Evolutionary conservation across 352 stramenopile species (phyloP).

Genomic region (Pythium inflatum): DNA sequence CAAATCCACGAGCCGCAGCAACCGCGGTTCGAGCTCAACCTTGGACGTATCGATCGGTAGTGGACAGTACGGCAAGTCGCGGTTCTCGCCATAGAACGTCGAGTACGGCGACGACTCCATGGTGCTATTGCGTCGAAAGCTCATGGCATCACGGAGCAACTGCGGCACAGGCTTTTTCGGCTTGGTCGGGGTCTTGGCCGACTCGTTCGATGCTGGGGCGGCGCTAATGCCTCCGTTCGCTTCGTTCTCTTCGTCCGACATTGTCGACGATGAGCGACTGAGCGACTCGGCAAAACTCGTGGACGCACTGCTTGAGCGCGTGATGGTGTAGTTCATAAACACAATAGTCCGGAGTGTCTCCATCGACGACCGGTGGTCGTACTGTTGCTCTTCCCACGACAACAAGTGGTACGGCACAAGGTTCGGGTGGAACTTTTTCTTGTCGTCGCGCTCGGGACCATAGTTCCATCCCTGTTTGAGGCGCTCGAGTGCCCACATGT

Average conservation of each 20-base stretch:
- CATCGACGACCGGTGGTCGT: slow-evolving; percentile 86
- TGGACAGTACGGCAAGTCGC: slow-evolving; percentile 69
- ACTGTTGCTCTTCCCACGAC: slow-evolving; percentile 79
- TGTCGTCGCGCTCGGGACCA: slow-evolving; percentile 69
- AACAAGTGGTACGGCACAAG: slow-evolving; percentile 83
- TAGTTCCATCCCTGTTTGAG: slow-evolving; percentile 87
- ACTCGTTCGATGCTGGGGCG: too few species aligned
- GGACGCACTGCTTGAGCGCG: slow-evolving; percentile 42
- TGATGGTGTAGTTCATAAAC: slow-evolving; percentile 88
- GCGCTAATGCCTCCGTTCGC: too few species aligned
- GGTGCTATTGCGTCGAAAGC: slow-evolving; percentile 74
- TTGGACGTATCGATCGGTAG: slow-evolving; percentile 78
- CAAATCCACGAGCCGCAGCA: slow-evolving; percentile 79
- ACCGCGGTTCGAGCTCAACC: slow-evolving; percentile 61
- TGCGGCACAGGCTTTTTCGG: slow-evolving; percentile 57
- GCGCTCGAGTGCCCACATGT: slow-evolving; percentile 86
- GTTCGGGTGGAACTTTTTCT: slow-evolving; percentile 78
- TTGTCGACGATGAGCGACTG: slow-evolving; percentile 65
- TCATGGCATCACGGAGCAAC: slow-evolving; percentile 72
- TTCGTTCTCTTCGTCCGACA: slow-evolving; percentile 56
- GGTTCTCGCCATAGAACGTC: slow-evolving; percentile 64
- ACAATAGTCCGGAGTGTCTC: slow-evolving; percentile 89
- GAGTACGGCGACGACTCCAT: slow-evolving; percentile 83
- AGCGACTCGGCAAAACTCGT: slow-evolving; percentile 71
- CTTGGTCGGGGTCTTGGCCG: slow-evolving; percentile 14